Evolutionary conservation across 2,329 filamentous ascomycete genomes (phyloP).

Genomic region (Volutella citrinella): DNA sequence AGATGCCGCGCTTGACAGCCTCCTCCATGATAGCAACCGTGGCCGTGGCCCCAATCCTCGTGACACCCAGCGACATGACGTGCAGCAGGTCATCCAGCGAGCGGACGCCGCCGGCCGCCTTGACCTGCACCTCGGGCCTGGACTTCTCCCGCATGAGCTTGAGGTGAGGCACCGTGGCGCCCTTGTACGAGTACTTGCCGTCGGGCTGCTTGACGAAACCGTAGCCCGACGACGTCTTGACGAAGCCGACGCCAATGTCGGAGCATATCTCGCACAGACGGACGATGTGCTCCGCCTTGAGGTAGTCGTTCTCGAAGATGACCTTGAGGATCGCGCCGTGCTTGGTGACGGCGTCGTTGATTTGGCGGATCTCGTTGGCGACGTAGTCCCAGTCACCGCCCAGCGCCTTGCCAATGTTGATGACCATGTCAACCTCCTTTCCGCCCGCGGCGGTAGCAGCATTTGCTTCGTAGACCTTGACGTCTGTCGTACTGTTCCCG

Average conservation of each 20-base stretch:
- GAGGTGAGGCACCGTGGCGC: slow-evolving; percentile 49
- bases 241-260: slow-evolving; percentile 48
- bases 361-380: slow-evolving; percentile 43
- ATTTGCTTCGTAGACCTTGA: slow-evolving; percentile 53
- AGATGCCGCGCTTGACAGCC: slow-evolving; percentile 48
- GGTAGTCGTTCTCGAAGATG: slow-evolving; percentile 61
- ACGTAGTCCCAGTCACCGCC: slow-evolving; percentile 57
- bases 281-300: slow-evolving; percentile 47
- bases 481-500: slow-evolving; percentile 51
- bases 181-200: slow-evolving; percentile 51
- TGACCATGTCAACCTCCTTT: slow-evolving; percentile 57
- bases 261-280: slow-evolving; percentile 55
- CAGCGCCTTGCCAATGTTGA: slow-evolving; percentile 58
- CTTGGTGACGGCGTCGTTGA: slow-evolving; percentile 47
- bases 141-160: slow-evolving; percentile 50
- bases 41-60: slow-evolving; percentile 53
- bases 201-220: slow-evolving; percentile 55
- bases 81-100: slow-evolving; percentile 55
- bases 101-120: slow-evolving; percentile 56
- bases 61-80: slow-evolving; percentile 52
- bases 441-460: slow-evolving; percentile 47
- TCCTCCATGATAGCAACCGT: slow-evolving; percentile 54
- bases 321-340: slow-evolving; percentile 52
- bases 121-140: slow-evolving; percentile 47
- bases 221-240: slow-evolving; percentile 61